These are phyloP conservation scores for Fusarium citri DNA, from an alignment of 2,329 filamentous ascomycete genomes.

Conservation along the genomic window DNA sequence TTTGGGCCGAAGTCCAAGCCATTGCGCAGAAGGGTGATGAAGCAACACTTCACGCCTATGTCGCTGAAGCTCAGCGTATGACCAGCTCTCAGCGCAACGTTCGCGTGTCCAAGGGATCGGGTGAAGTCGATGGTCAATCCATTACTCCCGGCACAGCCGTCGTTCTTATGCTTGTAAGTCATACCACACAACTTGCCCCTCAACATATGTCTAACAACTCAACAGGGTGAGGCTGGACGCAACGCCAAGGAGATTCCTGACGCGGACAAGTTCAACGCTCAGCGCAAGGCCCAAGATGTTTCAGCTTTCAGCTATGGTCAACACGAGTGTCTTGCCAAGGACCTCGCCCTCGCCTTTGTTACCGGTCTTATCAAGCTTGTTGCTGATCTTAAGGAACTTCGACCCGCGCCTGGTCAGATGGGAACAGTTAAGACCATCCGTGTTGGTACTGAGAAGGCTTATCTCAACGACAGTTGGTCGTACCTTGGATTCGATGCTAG, in stretches of 20 bases:
- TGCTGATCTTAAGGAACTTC: constrained; percentile 58
- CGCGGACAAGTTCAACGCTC: constrained; percentile 56
- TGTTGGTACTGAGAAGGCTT: constrained; percentile 55
- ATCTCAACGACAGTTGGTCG: constrained; percentile 62
- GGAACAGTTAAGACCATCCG: constrained; percentile 59
- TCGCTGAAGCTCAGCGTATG: constrained; percentile 56
- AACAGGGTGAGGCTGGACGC: constrained; percentile 53
- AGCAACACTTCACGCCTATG: constrained; percentile 51
- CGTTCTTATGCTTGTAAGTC: constrained; percentile 55
- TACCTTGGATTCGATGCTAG: constrained; percentile 58
- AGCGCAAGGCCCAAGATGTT: constrained; percentile 55
- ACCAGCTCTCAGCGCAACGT: constrained; percentile 55
- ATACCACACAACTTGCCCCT: fast-evolving
- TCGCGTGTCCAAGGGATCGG: constrained; percentile 50
- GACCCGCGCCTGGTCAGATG: constrained; percentile 59
- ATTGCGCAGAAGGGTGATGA: constrained; percentile 53
- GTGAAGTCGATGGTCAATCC: constrained; percentile 53
- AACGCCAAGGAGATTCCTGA: constrained; percentile 53
- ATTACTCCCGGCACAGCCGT: constrained; percentile 56
- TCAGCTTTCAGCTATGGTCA: constrained; percentile 59
- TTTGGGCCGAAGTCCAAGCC: constrained; percentile 58
- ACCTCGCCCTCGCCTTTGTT: constrained; percentile 56
- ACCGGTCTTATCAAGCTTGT: constrained; percentile 56
- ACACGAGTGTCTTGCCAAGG: constrained; percentile 59
- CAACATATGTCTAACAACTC: constrained; percentile 18